Percentiles rank a stretch among this genome's conserved stretches.
phyloP scores from a whole-genome alignment of 2,329 filamentous ascomycete species.

The Albophoma yamanashiensis region DNA sequence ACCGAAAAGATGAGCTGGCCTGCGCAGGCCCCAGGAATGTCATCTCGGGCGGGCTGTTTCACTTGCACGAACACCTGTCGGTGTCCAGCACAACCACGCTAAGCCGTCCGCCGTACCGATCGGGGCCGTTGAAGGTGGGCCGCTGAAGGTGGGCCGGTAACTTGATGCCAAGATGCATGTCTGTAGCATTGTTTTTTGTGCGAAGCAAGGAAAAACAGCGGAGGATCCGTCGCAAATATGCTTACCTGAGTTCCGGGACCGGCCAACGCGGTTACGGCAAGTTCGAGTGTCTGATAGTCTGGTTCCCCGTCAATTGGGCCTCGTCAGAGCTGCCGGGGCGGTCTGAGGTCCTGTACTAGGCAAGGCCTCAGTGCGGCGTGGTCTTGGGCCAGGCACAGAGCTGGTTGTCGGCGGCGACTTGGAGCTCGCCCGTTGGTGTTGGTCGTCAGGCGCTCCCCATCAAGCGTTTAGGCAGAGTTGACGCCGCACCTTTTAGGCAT shows the following conservation, averaged over 20 bases:
- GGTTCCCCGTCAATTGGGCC: not conserved
- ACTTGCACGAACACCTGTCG: not conserved
- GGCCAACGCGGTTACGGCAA: too few species aligned
- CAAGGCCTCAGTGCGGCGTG: not conserved
- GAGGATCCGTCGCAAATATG: not conserved
- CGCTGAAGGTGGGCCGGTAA: not conserved
- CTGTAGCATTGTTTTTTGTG: not conserved
- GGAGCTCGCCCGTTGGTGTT: too few species aligned
- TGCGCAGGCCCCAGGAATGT: not conserved
- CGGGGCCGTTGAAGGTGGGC: not conserved
- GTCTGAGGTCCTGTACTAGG: not conserved
- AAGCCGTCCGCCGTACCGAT: not conserved
- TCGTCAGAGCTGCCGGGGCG: not conserved
- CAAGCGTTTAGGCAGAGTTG: not conserved
- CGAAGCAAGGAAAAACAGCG: not conserved
- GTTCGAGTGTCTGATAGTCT: not conserved
- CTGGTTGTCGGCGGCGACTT: not conserved
- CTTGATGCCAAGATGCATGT: not conserved
- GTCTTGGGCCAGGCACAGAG: not conserved
- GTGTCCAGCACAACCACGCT: not conserved
- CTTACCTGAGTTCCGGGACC: not conserved
- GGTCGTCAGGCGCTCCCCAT: too few species aligned
- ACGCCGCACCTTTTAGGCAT: not conserved
- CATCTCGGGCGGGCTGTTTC: not conserved
- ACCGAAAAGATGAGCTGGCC: not conserved